Evolutionary conservation across 2,329 filamentous ascomycete species (phyloP).

Genomic region (Calonectria montana): DNA sequence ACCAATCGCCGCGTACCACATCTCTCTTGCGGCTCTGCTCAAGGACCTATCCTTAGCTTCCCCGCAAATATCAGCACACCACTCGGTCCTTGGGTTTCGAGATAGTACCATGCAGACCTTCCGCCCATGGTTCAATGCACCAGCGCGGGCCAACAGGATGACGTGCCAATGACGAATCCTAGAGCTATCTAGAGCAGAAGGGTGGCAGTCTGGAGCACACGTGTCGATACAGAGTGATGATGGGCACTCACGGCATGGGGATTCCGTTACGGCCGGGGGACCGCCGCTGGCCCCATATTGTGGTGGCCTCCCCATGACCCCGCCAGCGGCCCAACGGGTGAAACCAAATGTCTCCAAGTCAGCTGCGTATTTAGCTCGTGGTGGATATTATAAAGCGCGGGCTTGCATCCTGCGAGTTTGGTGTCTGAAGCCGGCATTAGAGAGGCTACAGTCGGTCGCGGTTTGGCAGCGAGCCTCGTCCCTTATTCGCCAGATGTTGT

Average conservation of each 20-base stretch:
- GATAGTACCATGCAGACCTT: conserved; percentile 15
- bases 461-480: conserved; percentile 10
- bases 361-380: conserved; percentile 19
- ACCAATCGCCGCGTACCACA: conserved; percentile 46
- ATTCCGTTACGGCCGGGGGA: conserved; percentile 29
- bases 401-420: conserved; percentile 32
- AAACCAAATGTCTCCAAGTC: conserved; percentile 23
- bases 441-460: conserved; percentile 26
- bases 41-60: conserved; percentile 18
- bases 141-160: conserved; percentile 20
- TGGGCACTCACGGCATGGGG: conserved; percentile 7
- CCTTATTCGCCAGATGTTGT: conserved; percentile 28
- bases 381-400: conserved; percentile 37
- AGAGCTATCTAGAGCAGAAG: conserved; percentile 25
- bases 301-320: conserved; percentile 29
- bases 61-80: conserved; percentile 31
- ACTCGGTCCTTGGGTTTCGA: conserved; percentile 22
- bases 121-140: conserved; percentile 22
- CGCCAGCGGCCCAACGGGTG: conserved; percentile 26
- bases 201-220: conserved; percentile 34
- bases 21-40: conserved; percentile 40
- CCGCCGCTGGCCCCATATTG: conserved; percentile 20
- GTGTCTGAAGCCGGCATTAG: conserved; percentile 28
- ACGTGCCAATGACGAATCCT: conserved; percentile 34
- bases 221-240: conserved; percentile 29